Evolutionary conservation across 352 stramenopile genomes (phyloP), one percentile per base, ranked within the genome.

Genomic region (Ochromonadaceae sp.): DNA sequence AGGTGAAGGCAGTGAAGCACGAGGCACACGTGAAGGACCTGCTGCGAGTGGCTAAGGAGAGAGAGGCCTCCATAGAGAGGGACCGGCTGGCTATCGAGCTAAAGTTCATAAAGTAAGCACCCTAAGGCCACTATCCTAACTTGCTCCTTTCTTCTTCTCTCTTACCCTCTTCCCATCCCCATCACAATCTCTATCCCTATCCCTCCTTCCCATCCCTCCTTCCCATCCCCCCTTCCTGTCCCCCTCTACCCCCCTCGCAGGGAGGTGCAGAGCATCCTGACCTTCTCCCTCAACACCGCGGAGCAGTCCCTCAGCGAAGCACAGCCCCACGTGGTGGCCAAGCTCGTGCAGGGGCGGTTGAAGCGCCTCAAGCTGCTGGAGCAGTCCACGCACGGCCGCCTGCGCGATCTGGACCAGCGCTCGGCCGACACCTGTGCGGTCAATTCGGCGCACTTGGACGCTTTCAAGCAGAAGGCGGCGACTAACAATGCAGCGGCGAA

Each of bases 1-100:
- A 61, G 25, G 48, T 61, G 5, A 61, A 61, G 25, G 53, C 53
- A 22, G 31, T 61, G 3, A 61, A 61, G 12, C 53, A 61, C 48
- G 5, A 49, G 9, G 28, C 53, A 4, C 53, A 61, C 25, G 12
- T 52, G 7, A 52, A 50, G 31, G 53, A 61, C n/a, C 31, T 61
- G 10, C 12, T 31, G 12, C 53, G 53, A 10, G 53, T 61, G 9
- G 53, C 53, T 5, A 25, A 30, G 9, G 30, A 52, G 48, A 20
- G 53, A 30, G 53, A 61, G 25, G 4, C 25, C 30, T 5, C 20
- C 20, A 14, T 61, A 30, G 53, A 61, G 3, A 58, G 38, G 22
- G 53, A 61, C 26, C 26, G 53, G 9, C 9, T 61, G 15, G 7
- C 7, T 22, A 25, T 3, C 9, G 53, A 61, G 31, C 12, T 58